Evolutionary conservation across 805 yeast genomes (phyloP), one percentile per base, ranked within the genome.

Genomic region (Danielia reshetovae): DNA sequence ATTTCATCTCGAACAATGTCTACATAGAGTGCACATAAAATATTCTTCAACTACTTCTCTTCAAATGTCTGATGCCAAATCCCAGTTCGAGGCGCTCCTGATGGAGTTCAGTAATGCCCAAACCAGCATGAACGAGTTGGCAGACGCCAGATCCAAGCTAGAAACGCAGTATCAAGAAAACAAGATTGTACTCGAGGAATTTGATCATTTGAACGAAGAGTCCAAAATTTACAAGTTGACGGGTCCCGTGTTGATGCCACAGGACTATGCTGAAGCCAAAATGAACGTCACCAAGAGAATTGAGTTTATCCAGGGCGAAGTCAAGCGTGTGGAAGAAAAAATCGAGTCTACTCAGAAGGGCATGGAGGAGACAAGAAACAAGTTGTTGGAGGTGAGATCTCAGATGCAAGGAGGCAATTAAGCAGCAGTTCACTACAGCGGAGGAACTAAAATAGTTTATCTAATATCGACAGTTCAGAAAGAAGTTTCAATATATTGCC

Each of bases 131-230:
- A 63, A 68, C 30, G 82, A 77, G 33, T 65, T 78, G 27, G 70
- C 88, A 24, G 65, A 75, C 4, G 77, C 87, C 9, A 79, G 97
- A 52, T 95, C 90, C 46, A 77, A 81, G 53, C 72, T 93, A 29
- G 99, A 93, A 55, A 85, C 97, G 1, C 99, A 93, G 62, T 76
- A 70, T 49, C 98, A 93, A 60, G 99, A 93, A 59, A 89, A 89
- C 59, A 79, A 79, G 50, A 89, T 93, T 32, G 98, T 93, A 11
- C 71, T 79, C 45, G 80, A 75, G 38, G 98, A 93, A 60, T 85
- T 93, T 50, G 75, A 73, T 18, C 39, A 47, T 28, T 64, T 85
- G 37, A 74, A 75, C 36, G 84, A 77, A 23, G 83, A 77, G 24
- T 72, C 94, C 11, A 85, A 84, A 49, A 79, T 93, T 17, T 93